Evolutionary conservation across 305 asterid species (phyloP).

Genomic region (Plantago rigida): DNA sequence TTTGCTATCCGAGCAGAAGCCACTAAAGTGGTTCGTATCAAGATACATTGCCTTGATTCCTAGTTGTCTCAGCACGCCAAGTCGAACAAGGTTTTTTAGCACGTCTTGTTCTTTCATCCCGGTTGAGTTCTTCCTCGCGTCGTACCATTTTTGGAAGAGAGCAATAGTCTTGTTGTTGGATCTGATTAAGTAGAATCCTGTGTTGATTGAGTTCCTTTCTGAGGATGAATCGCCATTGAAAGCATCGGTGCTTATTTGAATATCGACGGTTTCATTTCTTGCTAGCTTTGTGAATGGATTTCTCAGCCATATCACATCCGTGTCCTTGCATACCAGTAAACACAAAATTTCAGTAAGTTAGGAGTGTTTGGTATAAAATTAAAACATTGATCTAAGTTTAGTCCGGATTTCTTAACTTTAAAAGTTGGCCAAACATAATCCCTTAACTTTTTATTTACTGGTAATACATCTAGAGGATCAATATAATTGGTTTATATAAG

Average conservation of each 20-base stretch:
- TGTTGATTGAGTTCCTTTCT: slow-evolving; percentile 41
- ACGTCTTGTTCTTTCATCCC: slow-evolving; percentile 63
- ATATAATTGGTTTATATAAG: no score
- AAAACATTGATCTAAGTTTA: no score
- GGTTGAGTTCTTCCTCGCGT: slow-evolving; percentile 24
- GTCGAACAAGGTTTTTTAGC: slow-evolving; percentile 25
- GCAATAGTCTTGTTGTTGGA: slow-evolving; percentile 44
- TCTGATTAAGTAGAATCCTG: slow-evolving; percentile 50
- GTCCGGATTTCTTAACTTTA: no score
- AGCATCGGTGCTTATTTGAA: slow-evolving; percentile 47
- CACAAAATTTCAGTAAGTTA: no score
- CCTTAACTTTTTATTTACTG: no score
- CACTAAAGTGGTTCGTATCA: slow-evolving; percentile 44
- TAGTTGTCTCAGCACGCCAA: slow-evolving; percentile 22
- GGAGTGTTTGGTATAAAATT: no score
- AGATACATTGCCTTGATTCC: slow-evolving; percentile 29
- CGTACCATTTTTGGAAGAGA: slow-evolving; percentile 49
- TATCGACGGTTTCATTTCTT: slow-evolving; percentile 30
- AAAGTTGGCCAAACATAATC: no score
- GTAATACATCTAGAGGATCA: no score
- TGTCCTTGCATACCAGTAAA: slow-evolving; percentile 32
- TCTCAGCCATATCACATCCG: slow-evolving; percentile 57
- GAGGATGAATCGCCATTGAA: slow-evolving; percentile 43
- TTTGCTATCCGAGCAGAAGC: slow-evolving; percentile 43
- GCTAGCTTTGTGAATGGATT: slow-evolving; percentile 39